Conservation (phyloP, 305 asterid genomes). For the Fraxinus angustifolia region DNA sequence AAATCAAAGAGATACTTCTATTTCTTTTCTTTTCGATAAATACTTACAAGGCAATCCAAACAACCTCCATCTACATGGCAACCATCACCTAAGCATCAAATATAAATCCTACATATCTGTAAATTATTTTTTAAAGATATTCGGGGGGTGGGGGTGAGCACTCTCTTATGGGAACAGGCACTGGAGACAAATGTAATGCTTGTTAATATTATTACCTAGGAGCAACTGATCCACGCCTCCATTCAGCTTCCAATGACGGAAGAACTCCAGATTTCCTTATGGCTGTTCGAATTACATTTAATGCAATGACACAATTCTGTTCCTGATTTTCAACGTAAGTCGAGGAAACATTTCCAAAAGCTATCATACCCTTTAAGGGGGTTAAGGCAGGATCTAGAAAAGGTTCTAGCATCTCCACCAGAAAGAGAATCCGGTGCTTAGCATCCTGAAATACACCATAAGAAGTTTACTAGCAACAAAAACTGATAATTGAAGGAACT, state of each 20-base stretch:
- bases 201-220: slow-evolving; percentile 63
- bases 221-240: slow-evolving; percentile 88
- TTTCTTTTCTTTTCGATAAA: neutral
- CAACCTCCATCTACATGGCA: neutral
- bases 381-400: slow-evolving; percentile 82
- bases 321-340: slow-evolving; percentile 64
- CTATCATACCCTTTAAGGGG: slow-evolving; percentile 75
- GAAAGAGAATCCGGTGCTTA: slow-evolving; percentile 78
- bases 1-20: neutral
- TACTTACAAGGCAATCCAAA: neutral
- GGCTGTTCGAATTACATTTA: slow-evolving; percentile 72
- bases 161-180: neutral
- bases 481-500: slow-evolving; percentile 16
- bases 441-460: slow-evolving; percentile 59
- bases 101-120: neutral
- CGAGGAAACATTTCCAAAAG: slow-evolving; percentile 82
- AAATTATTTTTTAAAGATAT: neutral
- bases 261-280: slow-evolving; percentile 70
- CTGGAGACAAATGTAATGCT: slow-evolving; percentile 20
- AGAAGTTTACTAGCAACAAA: slow-evolving; percentile 22
- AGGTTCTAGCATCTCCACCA: slow-evolving; percentile 94
- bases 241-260: slow-evolving; percentile 89
- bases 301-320: slow-evolving; percentile 61
- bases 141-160: neutral
- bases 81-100: neutral